phyloP scores from a whole-genome alignment of 169 alveolate species.

The Eimeria acervulina region DNA sequence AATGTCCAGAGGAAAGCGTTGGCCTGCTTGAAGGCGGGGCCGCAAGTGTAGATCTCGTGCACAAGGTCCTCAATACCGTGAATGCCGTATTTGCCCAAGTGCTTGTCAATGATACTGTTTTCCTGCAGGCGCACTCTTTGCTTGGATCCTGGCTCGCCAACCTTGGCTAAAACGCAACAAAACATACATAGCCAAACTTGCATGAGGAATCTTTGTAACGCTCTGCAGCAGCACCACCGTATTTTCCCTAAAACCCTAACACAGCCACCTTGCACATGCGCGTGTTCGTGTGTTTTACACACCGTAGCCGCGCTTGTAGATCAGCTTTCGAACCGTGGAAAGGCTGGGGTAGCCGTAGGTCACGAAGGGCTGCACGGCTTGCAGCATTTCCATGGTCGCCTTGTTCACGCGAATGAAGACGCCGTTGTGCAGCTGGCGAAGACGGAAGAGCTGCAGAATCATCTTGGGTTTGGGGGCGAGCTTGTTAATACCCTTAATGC shows the following conservation, averaged over 20 bases:
- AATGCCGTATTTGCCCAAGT: constrained; percentile 91
- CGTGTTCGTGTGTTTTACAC: constrained; percentile 83
- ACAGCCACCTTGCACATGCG: not conserved
- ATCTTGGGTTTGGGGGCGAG: constrained; percentile 98
- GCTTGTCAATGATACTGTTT: constrained; percentile 93
- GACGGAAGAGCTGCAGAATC: constrained; percentile 97
- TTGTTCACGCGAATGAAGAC: constrained; percentile 96
- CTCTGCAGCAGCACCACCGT: not conserved
- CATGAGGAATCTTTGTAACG: not conserved
- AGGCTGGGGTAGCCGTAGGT: constrained; percentile 99
- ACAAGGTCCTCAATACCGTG: constrained; percentile 98
- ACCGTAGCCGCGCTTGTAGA: constrained; percentile 99
- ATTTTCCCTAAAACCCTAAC: not conserved
- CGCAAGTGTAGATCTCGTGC: constrained; percentile 98
- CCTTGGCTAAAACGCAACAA: constrained; percentile 81
- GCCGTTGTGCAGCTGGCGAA: constrained; percentile 99
- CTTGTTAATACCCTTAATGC: constrained; percentile 97
- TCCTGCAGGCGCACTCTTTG: constrained; percentile 95
- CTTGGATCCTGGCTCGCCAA: constrained; percentile 93
- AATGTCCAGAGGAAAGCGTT: constrained; percentile 99
- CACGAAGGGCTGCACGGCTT: constrained; percentile 97
- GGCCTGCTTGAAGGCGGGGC: constrained; percentile 99
- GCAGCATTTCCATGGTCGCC: constrained; percentile 98
- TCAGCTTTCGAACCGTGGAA: constrained; percentile 96
- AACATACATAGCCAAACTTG: not conserved